Evolutionary conservation across 2,329 filamentous ascomycete genomes (phyloP).

Genomic region (Verticillium longisporum): DNA sequence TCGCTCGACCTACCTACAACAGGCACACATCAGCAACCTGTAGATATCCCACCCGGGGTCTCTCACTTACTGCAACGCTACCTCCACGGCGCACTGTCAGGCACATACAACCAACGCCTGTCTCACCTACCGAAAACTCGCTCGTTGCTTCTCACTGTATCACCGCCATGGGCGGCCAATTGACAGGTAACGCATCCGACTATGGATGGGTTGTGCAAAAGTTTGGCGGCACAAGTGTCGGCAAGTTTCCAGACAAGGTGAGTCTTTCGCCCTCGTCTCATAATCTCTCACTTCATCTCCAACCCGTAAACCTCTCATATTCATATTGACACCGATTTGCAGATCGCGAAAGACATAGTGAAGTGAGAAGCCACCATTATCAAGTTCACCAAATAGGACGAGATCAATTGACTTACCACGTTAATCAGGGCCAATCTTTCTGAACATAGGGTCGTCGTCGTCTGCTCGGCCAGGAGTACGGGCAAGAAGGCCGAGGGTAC

Average conservation of each 20-base stretch:
- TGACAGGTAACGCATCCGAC: conserved; percentile 23
- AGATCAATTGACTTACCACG: conserved; percentile 9
- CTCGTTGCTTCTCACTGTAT: neutral
- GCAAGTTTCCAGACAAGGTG: conserved; percentile 77
- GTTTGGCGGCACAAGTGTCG: conserved; percentile 91
- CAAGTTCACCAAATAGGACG: neutral
- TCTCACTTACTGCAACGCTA: neutral
- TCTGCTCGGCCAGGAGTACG: conserved; percentile 91
- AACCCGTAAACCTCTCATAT: neutral
- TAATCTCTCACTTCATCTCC: neutral
- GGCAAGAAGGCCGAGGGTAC: conserved; percentile 93
- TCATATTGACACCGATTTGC: neutral
- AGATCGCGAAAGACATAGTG: conserved; percentile 66
- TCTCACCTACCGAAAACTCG: neutral
- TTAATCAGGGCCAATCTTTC: conserved; percentile 49
- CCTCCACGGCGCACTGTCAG: neutral
- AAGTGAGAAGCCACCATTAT: conserved; percentile 28
- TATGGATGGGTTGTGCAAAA: conserved; percentile 83
- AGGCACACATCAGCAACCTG: neutral
- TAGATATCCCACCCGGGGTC: neutral
- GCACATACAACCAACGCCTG: neutral
- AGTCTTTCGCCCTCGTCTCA: conserved; percentile 12
- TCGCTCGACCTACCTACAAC: neutral
- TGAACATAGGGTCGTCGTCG: conserved; percentile 74
- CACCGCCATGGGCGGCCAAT: conserved; percentile 8